These are phyloP conservation scores for Ajuga reptans DNA, from an alignment of 305 asterid genomes.

Conservation along the genomic window DNA sequence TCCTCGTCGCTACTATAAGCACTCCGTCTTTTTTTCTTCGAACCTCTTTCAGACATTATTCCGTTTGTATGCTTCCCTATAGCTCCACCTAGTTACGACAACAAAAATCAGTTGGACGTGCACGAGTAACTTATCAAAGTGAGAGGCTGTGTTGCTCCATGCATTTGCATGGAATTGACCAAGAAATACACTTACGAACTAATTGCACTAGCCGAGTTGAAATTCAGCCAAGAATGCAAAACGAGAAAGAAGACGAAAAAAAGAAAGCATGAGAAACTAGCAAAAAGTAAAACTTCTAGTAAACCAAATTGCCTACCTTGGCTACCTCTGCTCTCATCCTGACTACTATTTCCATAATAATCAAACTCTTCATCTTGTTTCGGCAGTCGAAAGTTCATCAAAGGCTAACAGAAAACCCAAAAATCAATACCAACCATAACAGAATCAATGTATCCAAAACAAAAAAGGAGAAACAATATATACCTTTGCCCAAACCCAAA, in stretches of 20 bases:
- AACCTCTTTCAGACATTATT: conserved; percentile 52
- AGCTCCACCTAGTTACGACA: conserved; percentile 40
- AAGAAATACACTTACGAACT: background rate
- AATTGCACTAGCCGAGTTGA: background rate
- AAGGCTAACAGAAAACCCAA: conserved; percentile 50
- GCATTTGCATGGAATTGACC: conserved; percentile 3
- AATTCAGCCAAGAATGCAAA: conserved; percentile 11
- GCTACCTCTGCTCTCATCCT: conserved; percentile 96
- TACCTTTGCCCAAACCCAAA: conserved; percentile 11
- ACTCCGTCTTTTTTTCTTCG: conserved; percentile 58
- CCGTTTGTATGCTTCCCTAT: conserved; percentile 49
- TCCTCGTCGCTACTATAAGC: conserved; percentile 76
- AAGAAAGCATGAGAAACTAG: background rate
- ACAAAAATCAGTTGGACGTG: conserved; percentile 10
- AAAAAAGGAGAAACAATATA: background rate
- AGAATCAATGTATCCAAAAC: conserved; percentile 16
- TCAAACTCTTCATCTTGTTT: conserved; percentile 79
- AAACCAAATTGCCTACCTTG: conserved; percentile 55
- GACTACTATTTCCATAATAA: conserved; percentile 87
- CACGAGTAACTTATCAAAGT: conserved; percentile 5
- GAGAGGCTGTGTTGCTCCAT: background rate
- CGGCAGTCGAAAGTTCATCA: conserved; percentile 91
- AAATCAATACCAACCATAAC: conserved; percentile 27
- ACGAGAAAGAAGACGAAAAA: background rate
- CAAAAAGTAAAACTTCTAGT: conserved; percentile 10